Conservation (phyloP, 148 eudicot species). For the Beta vulgaris region DNA sequence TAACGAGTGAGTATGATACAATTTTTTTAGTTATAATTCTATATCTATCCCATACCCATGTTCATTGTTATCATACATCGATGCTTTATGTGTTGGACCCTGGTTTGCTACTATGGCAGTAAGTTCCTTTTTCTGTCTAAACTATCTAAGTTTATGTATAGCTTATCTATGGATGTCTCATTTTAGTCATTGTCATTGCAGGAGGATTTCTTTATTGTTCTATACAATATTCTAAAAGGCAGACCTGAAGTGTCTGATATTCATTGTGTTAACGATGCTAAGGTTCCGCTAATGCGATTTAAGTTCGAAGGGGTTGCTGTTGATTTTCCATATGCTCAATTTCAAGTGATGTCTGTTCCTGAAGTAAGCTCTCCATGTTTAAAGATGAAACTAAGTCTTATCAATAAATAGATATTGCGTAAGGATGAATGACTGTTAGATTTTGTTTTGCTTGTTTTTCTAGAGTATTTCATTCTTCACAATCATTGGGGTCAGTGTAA, state of each 20-base stretch:
- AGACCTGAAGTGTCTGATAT: constrained; percentile 51
- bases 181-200: constrained; percentile 22
- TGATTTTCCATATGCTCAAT: constrained; percentile 60
- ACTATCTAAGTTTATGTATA: background rate
- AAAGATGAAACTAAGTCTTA: background rate
- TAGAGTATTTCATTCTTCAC: background rate
- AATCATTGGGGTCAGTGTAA: no score
- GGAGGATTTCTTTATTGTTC: constrained; percentile 60
- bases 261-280: constrained; percentile 53
- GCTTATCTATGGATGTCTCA: background rate
- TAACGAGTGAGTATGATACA: background rate
- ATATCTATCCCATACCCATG: constrained; percentile 30
- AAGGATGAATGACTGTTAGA: background rate
- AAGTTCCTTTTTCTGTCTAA: constrained; percentile 20
- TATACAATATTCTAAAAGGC: constrained; percentile 46
- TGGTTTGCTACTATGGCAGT: constrained; percentile 49
- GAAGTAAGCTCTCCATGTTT: constrained; percentile 31
- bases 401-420: background rate
- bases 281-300: constrained; percentile 55
- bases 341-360: constrained; percentile 43
- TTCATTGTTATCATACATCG: constrained; percentile 54
- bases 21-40: background rate
- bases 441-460: background rate
- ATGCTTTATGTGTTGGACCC: constrained; percentile 63
- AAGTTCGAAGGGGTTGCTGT: constrained; percentile 52